Evolutionary conservation across 176 grass and related monocot genomes (phyloP).

Genomic region (Avena atlantica): DNA sequence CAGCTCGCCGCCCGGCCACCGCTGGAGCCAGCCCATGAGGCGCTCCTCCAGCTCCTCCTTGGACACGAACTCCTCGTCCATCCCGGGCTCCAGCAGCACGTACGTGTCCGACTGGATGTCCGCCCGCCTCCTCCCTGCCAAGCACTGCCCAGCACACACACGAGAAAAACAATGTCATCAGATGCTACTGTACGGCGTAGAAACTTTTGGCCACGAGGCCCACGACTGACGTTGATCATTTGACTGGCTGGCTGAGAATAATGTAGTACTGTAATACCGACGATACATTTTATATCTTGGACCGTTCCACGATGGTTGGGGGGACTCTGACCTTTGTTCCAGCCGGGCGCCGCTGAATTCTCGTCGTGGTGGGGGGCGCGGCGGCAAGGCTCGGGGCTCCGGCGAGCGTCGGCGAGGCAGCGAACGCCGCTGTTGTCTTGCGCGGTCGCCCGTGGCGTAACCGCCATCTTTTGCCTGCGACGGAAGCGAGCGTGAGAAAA

Average conservation of each 20-base stretch:
- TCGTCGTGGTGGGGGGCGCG: not conserved
- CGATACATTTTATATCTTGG: not conserved
- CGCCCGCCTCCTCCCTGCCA: conserved; percentile 58
- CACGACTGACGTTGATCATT: not conserved
- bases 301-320: not conserved
- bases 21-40: conserved; percentile 74
- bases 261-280: not conserved
- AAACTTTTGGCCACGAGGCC: not conserved
- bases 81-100: conserved; percentile 79
- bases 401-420: not conserved
- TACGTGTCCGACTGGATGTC: conserved; percentile 73
- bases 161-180: not conserved
- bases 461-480: conserved; percentile 22
- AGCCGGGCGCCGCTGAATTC: not conserved
- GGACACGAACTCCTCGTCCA: conserved; percentile 66
- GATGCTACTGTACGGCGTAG: not conserved
- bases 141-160: not conserved
- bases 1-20: conserved; percentile 59
- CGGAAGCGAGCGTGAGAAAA: not conserved
- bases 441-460: not conserved
- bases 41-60: conserved; percentile 72
- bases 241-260: not conserved
- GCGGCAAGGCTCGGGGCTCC: conserved; percentile 7
- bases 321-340: conserved; percentile 37
- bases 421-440: not conserved